Percentiles rank a stretch among this genome's conserved stretches.
These are phyloP conservation scores for Ceriops tagal DNA, from an alignment of 345 rosid genomes.

Conservation along the genomic window DNA sequence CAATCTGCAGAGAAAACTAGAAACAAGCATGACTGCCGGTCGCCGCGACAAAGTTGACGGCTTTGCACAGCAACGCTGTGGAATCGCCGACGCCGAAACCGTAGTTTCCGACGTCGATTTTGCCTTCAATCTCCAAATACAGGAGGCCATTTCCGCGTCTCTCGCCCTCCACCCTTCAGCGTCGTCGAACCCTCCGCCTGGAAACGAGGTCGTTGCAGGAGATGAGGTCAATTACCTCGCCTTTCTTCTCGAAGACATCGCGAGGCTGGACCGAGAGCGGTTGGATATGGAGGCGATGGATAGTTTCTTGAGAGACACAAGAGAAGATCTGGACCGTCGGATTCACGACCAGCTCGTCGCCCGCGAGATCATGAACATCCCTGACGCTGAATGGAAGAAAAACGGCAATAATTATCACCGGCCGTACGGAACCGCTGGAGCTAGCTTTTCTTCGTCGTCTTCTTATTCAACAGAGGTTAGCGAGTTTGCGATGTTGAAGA, in stretches of 20 bases:
- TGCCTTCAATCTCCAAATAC: conserved; percentile 62
- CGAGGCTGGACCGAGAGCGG: conserved; percentile 40
- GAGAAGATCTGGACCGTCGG: conserved; percentile 50
- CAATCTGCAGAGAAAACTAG: too few species aligned
- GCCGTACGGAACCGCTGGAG: conserved; percentile 31
- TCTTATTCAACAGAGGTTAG: not conserved
- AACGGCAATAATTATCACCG: conserved; percentile 44
- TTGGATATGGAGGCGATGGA: conserved; percentile 39
- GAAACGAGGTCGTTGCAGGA: conserved; percentile 6
- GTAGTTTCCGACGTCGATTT: conserved; percentile 44
- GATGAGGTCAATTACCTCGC: conserved; percentile 25
- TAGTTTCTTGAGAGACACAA: conserved; percentile 28
- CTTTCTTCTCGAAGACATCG: conserved; percentile 45
- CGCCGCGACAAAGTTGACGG: conserved; percentile 1
- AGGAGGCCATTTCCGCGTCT: conserved; percentile 56
- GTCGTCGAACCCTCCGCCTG: conserved; percentile 9
- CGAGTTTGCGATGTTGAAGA: too few species aligned
- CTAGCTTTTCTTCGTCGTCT: conserved; percentile 1
- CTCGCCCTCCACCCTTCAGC: conserved; percentile 21
- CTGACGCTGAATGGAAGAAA: conserved; percentile 51
- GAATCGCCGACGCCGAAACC: conserved; percentile 45
- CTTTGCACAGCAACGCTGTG: conserved; percentile 39
- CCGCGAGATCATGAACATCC: conserved; percentile 40
- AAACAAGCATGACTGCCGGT: too few species aligned
- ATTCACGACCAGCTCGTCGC: conserved; percentile 63